phyloP scores from a whole-genome alignment of 345 rosid species.

The Bretschneidera sinensis region DNA sequence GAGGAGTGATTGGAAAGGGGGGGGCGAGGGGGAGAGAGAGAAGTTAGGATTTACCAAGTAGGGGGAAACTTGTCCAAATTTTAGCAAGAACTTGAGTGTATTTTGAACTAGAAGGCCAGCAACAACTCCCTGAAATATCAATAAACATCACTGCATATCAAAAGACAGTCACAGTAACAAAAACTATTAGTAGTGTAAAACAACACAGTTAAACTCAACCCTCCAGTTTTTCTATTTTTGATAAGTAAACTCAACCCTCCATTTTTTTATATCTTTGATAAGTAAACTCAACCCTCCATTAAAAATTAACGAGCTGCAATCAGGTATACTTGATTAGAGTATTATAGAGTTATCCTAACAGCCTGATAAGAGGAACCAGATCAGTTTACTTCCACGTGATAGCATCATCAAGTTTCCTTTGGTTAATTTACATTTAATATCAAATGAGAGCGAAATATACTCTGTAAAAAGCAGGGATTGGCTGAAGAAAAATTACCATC shows the following conservation, averaged over 20 bases:
- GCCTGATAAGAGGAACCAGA: too few relatives aligned
- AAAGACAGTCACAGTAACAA: too few relatives aligned
- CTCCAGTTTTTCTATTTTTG: too few relatives aligned
- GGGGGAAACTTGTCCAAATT: slow-evolving; percentile 83
- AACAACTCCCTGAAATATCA: slow-evolving; percentile 77
- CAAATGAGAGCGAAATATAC: background rate
- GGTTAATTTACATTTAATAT: background rate
- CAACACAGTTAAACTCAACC: slow-evolving; percentile 1
- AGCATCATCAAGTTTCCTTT: background rate
- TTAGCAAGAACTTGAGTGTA: slow-evolving; percentile 76
- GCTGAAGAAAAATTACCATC: slow-evolving; percentile 45
- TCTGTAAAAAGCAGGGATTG: slow-evolving; percentile 1
- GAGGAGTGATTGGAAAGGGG: too few relatives aligned
- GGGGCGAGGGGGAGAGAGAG: background rate
- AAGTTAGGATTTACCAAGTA: slow-evolving; percentile 51
- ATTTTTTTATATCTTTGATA: too few relatives aligned
- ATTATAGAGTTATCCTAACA: background rate
- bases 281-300: slow-evolving; percentile 5
- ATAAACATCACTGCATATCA: slow-evolving; percentile 11
- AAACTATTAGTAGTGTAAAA: background rate
- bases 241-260: too few relatives aligned
- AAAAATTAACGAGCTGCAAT: background rate
- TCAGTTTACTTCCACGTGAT: background rate
- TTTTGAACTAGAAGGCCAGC: slow-evolving; percentile 93
- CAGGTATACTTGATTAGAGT: background rate